These are phyloP conservation scores for Tolypocladium capitatum DNA, from an alignment of 2,329 filamentous ascomycete genomes.

Conservation along the genomic window DNA sequence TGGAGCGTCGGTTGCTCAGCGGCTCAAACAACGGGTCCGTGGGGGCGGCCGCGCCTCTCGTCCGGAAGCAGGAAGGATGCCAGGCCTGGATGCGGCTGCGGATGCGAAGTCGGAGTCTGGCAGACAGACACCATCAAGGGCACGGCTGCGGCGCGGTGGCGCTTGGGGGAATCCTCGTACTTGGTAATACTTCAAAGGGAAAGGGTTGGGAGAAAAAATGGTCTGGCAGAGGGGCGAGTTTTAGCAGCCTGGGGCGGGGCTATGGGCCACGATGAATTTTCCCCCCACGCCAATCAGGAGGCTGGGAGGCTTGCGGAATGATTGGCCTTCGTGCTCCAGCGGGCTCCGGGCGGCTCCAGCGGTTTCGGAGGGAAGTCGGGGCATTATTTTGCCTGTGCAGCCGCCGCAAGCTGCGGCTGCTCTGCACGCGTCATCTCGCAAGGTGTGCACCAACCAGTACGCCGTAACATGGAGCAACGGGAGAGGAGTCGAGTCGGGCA, in stretches of 20 bases:
- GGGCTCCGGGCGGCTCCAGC: too few species aligned
- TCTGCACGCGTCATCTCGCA: background rate
- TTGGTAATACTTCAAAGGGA: background rate
- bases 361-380: too few species aligned
- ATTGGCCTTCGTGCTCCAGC: background rate
- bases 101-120: background rate
- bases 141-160: too few species aligned
- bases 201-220: background rate
- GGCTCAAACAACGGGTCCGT: background rate
- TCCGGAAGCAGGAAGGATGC: background rate
- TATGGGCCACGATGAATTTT: constrained; percentile 1
- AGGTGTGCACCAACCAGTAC: background rate
- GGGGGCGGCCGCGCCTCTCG: background rate
- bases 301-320: background rate
- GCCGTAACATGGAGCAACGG: background rate
- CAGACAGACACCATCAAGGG: background rate
- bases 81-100: background rate
- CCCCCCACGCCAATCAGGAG: background rate
- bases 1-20: too few species aligned
- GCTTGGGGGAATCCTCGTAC: background rate
- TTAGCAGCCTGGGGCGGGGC: too few species aligned
- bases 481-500: background rate
- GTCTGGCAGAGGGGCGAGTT: background rate
- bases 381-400: too few species aligned
- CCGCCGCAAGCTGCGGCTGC: too few species aligned